These are phyloP conservation scores for Clohesyomyces aquaticus DNA, from an alignment of 495 filamentous ascomycete genomes.

Conservation along the genomic window DNA sequence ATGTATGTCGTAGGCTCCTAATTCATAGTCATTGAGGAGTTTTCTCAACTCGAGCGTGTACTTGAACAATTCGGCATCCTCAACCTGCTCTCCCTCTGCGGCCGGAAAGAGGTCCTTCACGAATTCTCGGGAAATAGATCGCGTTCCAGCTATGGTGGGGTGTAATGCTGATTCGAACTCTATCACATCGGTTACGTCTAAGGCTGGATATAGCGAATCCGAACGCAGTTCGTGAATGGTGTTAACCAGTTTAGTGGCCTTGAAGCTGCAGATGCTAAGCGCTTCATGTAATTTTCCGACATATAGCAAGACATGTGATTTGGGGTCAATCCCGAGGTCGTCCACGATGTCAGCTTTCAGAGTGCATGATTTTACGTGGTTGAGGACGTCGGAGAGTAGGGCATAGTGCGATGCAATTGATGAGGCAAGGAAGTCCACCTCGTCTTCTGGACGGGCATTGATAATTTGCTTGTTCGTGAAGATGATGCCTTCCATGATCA, in stretches of 20 bases:
- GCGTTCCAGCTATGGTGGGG: too few species aligned
- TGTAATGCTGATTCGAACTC: not conserved
- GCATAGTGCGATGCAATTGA: slow-evolving; percentile 19
- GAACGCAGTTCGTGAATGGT: slow-evolving; percentile 11
- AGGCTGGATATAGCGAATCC: slow-evolving; percentile 18
- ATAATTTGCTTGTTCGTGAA: slow-evolving; percentile 3
- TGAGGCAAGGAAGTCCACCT: slow-evolving; percentile 48
- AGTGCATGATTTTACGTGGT: not conserved
- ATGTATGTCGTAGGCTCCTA: slow-evolving; percentile 57
- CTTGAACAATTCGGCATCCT: slow-evolving; percentile 2
- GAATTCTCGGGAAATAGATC: too few species aligned
- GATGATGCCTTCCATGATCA: slow-evolving; percentile 1
- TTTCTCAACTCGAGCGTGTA: too few species aligned
- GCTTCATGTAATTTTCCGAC: not conserved
- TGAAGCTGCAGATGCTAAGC: not conserved
- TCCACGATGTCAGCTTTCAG: not conserved
- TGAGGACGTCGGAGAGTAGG: slow-evolving; percentile 14
- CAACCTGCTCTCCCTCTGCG: too few species aligned
- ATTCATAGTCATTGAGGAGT: not conserved
- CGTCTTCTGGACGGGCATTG: slow-evolving; percentile 18
- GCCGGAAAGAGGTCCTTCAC: too few species aligned
- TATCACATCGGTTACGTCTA: not conserved
- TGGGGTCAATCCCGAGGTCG: not conserved
- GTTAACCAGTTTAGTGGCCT: slow-evolving; percentile 8
- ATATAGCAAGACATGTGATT: slow-evolving; percentile 15